Evolutionary conservation across 805 yeast species (phyloP).

Genomic region (Maudiozyma turicensis): DNA sequence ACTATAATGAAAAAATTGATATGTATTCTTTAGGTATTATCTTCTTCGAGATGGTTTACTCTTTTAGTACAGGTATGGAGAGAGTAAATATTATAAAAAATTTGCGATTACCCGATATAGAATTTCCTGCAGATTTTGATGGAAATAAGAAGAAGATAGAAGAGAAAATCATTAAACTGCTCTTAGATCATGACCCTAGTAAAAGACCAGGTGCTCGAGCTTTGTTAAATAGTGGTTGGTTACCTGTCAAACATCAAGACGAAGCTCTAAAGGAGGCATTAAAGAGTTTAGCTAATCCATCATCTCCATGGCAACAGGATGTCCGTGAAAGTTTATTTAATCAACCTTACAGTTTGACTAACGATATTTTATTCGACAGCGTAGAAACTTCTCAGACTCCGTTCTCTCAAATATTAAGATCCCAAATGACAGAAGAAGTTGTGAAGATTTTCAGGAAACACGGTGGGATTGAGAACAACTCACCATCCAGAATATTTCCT

Average conservation of each 20-base stretch:
- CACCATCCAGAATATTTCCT: slow-evolving; percentile 66
- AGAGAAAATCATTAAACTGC: slow-evolving; percentile 50
- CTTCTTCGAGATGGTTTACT: slow-evolving; percentile 88
- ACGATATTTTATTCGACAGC: slow-evolving; percentile 73
- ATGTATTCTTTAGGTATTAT: slow-evolving; percentile 92
- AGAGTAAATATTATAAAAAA: slow-evolving; percentile 63
- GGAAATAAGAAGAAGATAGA: slow-evolving; percentile 45
- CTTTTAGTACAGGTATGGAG: slow-evolving; percentile 88
- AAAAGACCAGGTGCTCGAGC: slow-evolving; percentile 73
- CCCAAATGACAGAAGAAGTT: slow-evolving; percentile 52
- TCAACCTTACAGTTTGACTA: slow-evolving; percentile 76
- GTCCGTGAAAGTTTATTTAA: slow-evolving; percentile 79
- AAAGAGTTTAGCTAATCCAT: slow-evolving; percentile 74
- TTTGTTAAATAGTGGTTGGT: slow-evolving; percentile 66
- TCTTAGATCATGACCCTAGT: slow-evolving; percentile 71
- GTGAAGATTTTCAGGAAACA: slow-evolving; percentile 60
- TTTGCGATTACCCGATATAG: slow-evolving; percentile 48
- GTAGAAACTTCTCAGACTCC: slow-evolving; percentile 22
- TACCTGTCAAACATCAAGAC: slow-evolving; percentile 87
- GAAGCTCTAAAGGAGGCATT: slow-evolving; percentile 82
- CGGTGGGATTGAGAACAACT: slow-evolving; percentile 76
- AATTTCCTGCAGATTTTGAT: slow-evolving; percentile 64
- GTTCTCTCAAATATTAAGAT: slow-evolving; percentile 46
- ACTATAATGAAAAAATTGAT: slow-evolving; percentile 90
- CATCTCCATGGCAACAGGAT: slow-evolving; percentile 90